Percentiles rank a stretch among this genome's conserved stretches.
Evolutionary conservation across 2,329 filamentous ascomycete species (phyloP).

Genomic region (Cercospora sp.): DNA sequence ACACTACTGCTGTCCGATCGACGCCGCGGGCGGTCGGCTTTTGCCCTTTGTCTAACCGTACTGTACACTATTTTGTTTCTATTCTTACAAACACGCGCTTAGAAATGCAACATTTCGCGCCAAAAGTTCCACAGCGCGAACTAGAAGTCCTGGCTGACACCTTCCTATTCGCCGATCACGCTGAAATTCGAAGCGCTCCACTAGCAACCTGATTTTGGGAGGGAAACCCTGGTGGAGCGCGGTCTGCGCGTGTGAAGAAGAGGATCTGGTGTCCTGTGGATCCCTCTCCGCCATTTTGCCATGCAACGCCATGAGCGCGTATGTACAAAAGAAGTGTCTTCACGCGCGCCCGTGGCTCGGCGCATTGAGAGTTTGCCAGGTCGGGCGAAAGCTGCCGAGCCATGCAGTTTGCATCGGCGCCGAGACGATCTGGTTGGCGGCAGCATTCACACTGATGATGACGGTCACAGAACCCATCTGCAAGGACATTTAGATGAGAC

Average conservation of each 20-base stretch:
- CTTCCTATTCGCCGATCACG: slow-evolving; percentile 9
- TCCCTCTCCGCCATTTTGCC: neutral
- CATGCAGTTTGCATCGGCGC: neutral
- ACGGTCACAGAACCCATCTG: neutral
- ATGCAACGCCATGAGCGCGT: neutral
- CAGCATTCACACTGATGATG: neutral
- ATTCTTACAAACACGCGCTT: neutral
- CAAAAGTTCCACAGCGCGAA: neutral
- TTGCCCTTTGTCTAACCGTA: neutral
- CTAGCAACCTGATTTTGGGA: neutral
- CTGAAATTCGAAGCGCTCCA: neutral
- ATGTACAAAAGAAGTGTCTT: neutral
- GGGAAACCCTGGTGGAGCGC: neutral
- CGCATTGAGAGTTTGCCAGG: neutral
- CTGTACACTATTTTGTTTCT: neutral
- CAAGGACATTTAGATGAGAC: neutral
- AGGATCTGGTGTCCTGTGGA: neutral
- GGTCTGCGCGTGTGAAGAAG: neutral
- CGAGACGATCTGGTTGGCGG: neutral
- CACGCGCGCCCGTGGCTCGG: neutral
- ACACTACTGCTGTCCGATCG: neutral
- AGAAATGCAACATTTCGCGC: neutral
- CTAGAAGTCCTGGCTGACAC: slow-evolving; percentile 1
- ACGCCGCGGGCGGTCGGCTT: neutral
- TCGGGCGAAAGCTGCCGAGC: neutral